Conservation (phyloP, 2,329 filamentous ascomycete genomes). For the Botryotinia globosa region DNA sequence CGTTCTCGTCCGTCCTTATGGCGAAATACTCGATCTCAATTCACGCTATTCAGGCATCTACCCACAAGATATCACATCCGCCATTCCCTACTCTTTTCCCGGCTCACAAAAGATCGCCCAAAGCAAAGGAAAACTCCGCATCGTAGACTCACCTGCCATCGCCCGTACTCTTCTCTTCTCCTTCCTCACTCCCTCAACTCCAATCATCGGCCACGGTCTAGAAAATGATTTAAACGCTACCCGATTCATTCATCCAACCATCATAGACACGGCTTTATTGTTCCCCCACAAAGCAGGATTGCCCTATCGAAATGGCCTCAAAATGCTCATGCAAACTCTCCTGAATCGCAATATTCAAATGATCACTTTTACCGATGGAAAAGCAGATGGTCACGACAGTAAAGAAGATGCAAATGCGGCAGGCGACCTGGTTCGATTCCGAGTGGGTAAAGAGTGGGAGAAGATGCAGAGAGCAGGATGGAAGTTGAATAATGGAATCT, state of each 20-base stretch:
- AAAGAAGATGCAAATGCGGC: slow-evolving; percentile 88
- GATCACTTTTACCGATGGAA: slow-evolving; percentile 48
- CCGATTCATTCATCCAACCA: slow-evolving; percentile 77
- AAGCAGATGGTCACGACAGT: slow-evolving; percentile 73
- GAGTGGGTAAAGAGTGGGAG: slow-evolving; percentile 69
- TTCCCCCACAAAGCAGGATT: slow-evolving; percentile 77
- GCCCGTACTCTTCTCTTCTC: slow-evolving; percentile 77
- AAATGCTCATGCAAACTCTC: slow-evolving; percentile 65
- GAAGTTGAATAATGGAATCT: slow-evolving; percentile 51
- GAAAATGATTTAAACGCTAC: slow-evolving; percentile 90
- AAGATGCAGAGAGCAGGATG: slow-evolving; percentile 65
- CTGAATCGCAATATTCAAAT: slow-evolving; percentile 78
- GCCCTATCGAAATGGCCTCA: slow-evolving; percentile 76
- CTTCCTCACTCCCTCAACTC: slow-evolving; percentile 71
- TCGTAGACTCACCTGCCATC: slow-evolving; percentile 70
- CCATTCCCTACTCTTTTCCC: slow-evolving; percentile 50
- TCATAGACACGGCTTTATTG: slow-evolving; percentile 82
- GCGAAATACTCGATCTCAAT: slow-evolving; percentile 85
- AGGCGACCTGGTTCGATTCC: slow-evolving; percentile 76
- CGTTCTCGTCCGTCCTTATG: slow-evolving; percentile 77
- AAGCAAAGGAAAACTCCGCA: slow-evolving; percentile 53
- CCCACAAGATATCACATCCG: slow-evolving; percentile 70
- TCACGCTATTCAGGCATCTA: slow-evolving; percentile 87
- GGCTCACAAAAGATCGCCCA: slow-evolving; percentile 25
- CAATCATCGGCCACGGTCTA: slow-evolving; percentile 86